Base-by-base conservation (phyloP, 139 green algal species). In the Zygnema circumcarinatum region DNA sequence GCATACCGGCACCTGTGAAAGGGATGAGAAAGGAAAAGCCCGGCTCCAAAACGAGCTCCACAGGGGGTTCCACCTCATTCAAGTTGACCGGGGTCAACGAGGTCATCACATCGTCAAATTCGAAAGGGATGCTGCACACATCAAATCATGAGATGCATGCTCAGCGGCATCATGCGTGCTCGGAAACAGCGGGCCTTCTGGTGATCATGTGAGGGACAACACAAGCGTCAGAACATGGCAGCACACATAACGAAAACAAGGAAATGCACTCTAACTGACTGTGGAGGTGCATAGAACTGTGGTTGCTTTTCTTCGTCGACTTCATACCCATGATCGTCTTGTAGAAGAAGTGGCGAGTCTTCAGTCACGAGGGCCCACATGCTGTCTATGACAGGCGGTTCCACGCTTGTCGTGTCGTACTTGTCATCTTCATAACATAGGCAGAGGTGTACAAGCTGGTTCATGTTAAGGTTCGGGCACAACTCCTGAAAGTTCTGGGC, bases 401-500 rank as follows among this genome's bases (percentile, higher is more conserved):
- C 31, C 40, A 86, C 79, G 32, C 79, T 40, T 40, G 47, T 40
- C 36, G 79, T 76, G 42, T 40, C 79, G 53, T 86, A 86, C 52
- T 86, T 86, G 42, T 86, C 79, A 54, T 86, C 76, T 62, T 69
- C 38, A 36, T 84, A 84, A 33, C 76, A 84, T 1, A 84, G 40
- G 39, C 76, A 84, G 32, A 84, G 29, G 76, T 75, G 76, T 32
- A 75, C 76, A 33, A 84, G 39, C 39, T 84, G 76, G 76, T 84
- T 84, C 36, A 73, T 69, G 0, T 32, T 84, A 0, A 84, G 0
- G 21, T 84, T 62, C 0, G 76, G 76, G 11, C 76, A 84, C 20
- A 84, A 22, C 36, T 40, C 39, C 21, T 2, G 20, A 1, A 84
- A 21, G 1, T 84, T 62, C 38, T 84, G 35, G 0, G 52, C 0